Percentiles rank a stretch among this genome's conserved stretches.
phyloP scores from a whole-genome alignment of 495 filamentous ascomycete species.

The Rhypophila decipiens region DNA sequence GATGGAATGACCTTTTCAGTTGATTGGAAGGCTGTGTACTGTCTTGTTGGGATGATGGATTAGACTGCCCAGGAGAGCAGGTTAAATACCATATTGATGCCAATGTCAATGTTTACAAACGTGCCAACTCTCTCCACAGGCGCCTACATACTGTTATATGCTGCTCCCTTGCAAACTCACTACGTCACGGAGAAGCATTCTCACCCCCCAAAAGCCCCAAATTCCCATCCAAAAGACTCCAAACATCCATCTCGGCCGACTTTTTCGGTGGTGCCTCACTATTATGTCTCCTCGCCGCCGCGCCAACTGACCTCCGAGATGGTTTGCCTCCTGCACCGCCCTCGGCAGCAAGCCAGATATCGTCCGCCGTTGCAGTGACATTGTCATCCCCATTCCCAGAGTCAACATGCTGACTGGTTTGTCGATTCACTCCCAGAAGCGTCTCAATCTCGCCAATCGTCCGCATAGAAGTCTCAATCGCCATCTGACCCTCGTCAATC shows the following conservation, averaged over 20 bases:
- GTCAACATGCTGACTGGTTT: slow-evolving; percentile 3
- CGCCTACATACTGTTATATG: too few relatives aligned
- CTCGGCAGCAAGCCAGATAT: slow-evolving; percentile 29
- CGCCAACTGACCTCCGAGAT: slow-evolving; percentile 9
- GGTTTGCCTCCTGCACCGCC: slow-evolving; percentile 24
- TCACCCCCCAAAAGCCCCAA: slow-evolving; percentile 32
- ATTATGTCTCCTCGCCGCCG: slow-evolving; percentile 20
- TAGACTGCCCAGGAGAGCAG: too few relatives aligned
- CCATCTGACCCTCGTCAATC: slow-evolving; percentile 39
- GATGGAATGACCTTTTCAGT: too few relatives aligned
- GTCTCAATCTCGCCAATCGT: slow-evolving; percentile 31
- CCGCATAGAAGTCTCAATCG: slow-evolving; percentile 37
- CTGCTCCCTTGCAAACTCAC: not conserved
- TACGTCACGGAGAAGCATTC: slow-evolving; percentile 6
- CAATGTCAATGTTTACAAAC: too few relatives aligned
- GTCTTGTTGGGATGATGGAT: too few relatives aligned
- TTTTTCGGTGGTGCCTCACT: slow-evolving; percentile 7
- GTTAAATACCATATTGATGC: too few relatives aligned
- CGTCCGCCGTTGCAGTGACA: slow-evolving; percentile 16
- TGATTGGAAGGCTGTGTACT: too few relatives aligned
- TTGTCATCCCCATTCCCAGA: slow-evolving; percentile 6
- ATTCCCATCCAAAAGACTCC: slow-evolving; percentile 39
- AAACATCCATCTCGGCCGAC: slow-evolving; percentile 28
- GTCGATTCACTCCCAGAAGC: slow-evolving; percentile 21
- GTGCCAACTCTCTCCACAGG: too few relatives aligned